A percentile compares a stretch with the other conserved stretches of the same genome.
Evolutionary conservation across 148 eudicot genomes (phyloP).

Genomic region (Diospyros kaki): DNA sequence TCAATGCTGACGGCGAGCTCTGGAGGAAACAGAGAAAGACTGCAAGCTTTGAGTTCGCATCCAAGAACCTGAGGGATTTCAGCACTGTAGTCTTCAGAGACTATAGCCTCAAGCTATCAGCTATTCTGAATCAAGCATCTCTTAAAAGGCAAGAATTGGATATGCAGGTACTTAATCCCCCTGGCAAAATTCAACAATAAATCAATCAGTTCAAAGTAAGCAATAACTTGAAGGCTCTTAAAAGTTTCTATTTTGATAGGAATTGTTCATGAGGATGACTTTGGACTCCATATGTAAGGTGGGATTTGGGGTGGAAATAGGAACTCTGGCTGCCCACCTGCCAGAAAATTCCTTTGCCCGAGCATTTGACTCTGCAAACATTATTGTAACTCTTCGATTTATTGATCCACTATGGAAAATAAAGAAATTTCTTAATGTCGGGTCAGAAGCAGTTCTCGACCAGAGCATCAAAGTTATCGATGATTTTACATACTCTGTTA

Average conservation of each 20-base stretch:
- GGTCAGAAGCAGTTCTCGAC: conserved; percentile 75
- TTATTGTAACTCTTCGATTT: conserved; percentile 80
- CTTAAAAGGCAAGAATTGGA: conserved; percentile 46
- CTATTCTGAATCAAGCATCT: conserved; percentile 53
- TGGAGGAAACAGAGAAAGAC: conserved; percentile 98
- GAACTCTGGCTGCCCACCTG: conserved; percentile 68
- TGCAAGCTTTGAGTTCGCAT: conserved; percentile 97
- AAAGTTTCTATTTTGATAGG: conserved; percentile 34
- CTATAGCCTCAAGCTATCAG: conserved; percentile 71
- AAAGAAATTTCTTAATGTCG: conserved; percentile 72
- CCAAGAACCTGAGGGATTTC: conserved; percentile 88
- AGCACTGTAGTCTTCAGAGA: conserved; percentile 93
- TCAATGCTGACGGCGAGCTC: conserved; percentile 88
- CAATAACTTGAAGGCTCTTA: background rate
- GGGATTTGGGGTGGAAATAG: conserved; percentile 94
- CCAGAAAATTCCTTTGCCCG: conserved; percentile 69
- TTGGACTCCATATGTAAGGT: conserved; percentile 96
- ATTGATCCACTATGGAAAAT: conserved; percentile 90
- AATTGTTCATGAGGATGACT: conserved; percentile 92
- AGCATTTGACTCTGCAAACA: conserved; percentile 86
- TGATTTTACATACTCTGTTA: conserved; percentile 85
- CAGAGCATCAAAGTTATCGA: conserved; percentile 73
- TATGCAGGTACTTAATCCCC: conserved; percentile 56
- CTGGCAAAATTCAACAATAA: background rate
- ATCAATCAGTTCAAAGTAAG: background rate